Evolutionary conservation across 345 rosid genomes (phyloP).

Genomic region (Rhodamnia rubescens): DNA sequence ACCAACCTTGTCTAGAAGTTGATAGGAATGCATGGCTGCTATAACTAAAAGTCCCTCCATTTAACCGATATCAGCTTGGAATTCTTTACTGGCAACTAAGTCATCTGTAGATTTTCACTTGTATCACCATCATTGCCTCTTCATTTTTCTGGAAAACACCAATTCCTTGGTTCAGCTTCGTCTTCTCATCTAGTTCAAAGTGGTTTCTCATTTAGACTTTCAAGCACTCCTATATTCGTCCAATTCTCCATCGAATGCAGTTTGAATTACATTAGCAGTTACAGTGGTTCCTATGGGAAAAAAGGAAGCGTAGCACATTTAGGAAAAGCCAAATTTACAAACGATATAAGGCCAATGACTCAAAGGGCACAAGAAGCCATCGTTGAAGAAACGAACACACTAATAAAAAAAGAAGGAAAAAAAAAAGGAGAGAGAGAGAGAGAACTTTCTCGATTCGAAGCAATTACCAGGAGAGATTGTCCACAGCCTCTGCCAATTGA

Average conservation of each 20-base stretch:
- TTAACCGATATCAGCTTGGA: background rate
- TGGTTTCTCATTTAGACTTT: background rate
- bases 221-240: background rate
- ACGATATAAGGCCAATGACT: too few species aligned
- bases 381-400: too few species aligned
- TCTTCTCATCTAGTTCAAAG: background rate
- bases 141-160: background rate
- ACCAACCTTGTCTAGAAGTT: background rate
- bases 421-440: too few species aligned
- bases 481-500: slow-evolving; percentile 94
- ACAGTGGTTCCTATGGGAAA: background rate
- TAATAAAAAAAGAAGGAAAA: too few species aligned
- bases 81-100: background rate
- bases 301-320: background rate
- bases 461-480: slow-evolving; percentile 57
- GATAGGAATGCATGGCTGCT: background rate
- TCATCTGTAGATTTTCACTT: background rate
- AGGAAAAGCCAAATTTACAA: background rate
- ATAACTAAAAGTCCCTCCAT: background rate
- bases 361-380: too few species aligned
- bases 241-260: background rate
- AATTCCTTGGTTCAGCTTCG: background rate
- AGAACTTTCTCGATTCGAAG: background rate
- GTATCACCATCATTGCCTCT: background rate
- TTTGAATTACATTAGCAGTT: background rate